phyloP scores from a whole-genome alignment of 2,329 filamentous ascomycete genomes.

The Orbilia quercus region DNA sequence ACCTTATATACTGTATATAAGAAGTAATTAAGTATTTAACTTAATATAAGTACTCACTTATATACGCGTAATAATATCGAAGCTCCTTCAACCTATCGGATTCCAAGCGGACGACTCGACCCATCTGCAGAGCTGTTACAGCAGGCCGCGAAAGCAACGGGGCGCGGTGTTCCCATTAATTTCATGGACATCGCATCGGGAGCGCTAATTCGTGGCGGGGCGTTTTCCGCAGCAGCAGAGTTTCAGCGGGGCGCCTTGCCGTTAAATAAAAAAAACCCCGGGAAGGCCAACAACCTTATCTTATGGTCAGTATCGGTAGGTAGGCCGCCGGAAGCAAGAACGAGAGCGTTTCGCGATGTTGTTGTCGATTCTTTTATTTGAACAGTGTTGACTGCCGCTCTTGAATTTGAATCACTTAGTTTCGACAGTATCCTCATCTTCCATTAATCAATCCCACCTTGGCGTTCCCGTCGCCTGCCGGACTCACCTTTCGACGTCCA shows the following conservation, averaged over 20 bases:
- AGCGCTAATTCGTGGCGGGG: no score
- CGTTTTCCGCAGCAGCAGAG: slow-evolving; percentile 24
- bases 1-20: no score
- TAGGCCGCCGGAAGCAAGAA: slow-evolving; percentile 8
- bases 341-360: slow-evolving; percentile 16
- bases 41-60: no score
- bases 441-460: slow-evolving; percentile 9
- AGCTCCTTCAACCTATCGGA: slow-evolving; percentile 33
- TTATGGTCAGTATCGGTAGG: not conserved
- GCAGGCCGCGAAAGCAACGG: slow-evolving; percentile 53
- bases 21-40: no score
- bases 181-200: slow-evolving; percentile 8
- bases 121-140: not conserved
- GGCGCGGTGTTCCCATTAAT: slow-evolving; percentile 47
- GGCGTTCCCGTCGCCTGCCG: slow-evolving; percentile 44
- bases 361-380: slow-evolving; percentile 25
- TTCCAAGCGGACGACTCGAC: not conserved
- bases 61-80: slow-evolving; percentile 40
- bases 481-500: slow-evolving; percentile 6
- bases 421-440: no score
- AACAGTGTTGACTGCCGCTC: slow-evolving; percentile 18
- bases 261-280: slow-evolving; percentile 1
- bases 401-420: no score
- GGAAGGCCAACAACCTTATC: slow-evolving; percentile 27
- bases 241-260: slow-evolving; percentile 35